Conservation (phyloP, 768 basidiomycete species). For the Mycena albidolilacea region DNA sequence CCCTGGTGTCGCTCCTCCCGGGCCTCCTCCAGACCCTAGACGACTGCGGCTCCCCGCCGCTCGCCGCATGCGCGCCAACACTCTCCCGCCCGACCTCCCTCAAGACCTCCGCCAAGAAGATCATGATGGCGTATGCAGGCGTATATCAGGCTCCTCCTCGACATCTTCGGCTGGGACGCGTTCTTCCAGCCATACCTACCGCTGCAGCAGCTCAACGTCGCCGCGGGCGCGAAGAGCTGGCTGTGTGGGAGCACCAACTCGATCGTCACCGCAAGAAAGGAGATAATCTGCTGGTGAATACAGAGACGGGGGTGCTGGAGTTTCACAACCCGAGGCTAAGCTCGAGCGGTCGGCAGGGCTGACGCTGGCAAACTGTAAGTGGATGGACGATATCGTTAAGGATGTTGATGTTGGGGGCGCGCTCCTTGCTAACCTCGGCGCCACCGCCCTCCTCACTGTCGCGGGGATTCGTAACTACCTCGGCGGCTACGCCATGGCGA, state of each 20-base stretch:
- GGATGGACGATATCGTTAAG: constrained; percentile 95
- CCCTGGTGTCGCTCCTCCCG: constrained; percentile 93
- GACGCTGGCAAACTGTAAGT: constrained; percentile 94
- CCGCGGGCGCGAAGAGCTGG: constrained; percentile 86
- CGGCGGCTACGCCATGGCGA: constrained; percentile 80
- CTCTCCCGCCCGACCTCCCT: constrained; percentile 81
- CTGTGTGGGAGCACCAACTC: constrained; percentile 96
- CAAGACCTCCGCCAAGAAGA: constrained; percentile 90
- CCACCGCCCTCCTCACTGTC: constrained; percentile 67
- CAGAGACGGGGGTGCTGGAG: constrained; percentile 89
- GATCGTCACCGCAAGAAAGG: constrained; percentile 94
- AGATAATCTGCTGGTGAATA: constrained; percentile 94
- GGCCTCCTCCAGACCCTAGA: constrained; percentile 91
- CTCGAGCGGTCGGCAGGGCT: constrained; percentile 84
- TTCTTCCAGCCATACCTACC: constrained; percentile 99
- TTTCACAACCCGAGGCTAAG: constrained; percentile 87
- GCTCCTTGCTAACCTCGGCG: constrained; percentile 66
- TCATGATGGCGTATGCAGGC: constrained; percentile 92
- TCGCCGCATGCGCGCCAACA: constrained; percentile 75
- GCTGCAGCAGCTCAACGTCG: constrained; percentile 92
- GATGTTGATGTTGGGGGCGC: constrained; percentile 86
- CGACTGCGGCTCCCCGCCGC: constrained; percentile 91
- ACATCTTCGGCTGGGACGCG: constrained; percentile 94
- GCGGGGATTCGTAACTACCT: constrained; percentile 89
- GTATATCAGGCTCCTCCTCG: constrained; percentile 94